Evolutionary conservation across 2,329 filamentous ascomycete genomes (phyloP), one percentile per base, ranked within the genome.

Genomic region (Aureobasidium sp.): DNA sequence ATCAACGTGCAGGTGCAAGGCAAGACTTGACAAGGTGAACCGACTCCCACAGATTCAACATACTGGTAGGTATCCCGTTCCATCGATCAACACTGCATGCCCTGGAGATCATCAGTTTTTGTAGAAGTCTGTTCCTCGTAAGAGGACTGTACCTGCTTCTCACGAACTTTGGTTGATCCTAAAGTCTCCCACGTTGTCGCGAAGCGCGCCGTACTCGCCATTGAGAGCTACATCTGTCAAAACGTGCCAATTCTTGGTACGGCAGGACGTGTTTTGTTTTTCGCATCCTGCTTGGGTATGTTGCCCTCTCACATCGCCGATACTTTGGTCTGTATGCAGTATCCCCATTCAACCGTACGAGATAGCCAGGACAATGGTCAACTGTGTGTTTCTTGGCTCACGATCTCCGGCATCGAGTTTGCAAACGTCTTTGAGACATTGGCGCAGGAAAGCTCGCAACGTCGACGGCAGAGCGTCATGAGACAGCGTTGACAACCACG

Each of bases 381-480:
- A 7, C 13, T 46, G 43, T 3, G 2, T 20, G 27, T 36, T 13
- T 12, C 27, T 46, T 32, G 37, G 8, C 6, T 10, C 51, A 2
- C 37, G 29, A 55, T 53, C 51, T 37, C 24, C 13, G 41, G n/a
- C 4, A 43, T 43, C 26, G 37, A 43, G 37, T 37, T 24, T 55
- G 2, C 6, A 20, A 55, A 32, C 51, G 37, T 7, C 37, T 44
- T n/a, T 55, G 51, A 55, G 51, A 55, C 51, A 55, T 32, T 17
- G n/a, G n/a, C 46, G 26, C 9, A 32, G 32, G 46, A 27, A 57
- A 46, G 41, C 53, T 46, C 29, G 2, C 7, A 57, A 36, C 53
- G 53, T 34, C 27, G n/a, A 32, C 53, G 53, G 53, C 36, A 57
- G 15, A 57, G 46, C 53, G 53, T 57, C 53, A 57, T 57, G 53